These are phyloP conservation scores for Barbatosphaeria neglecta DNA, from an alignment of 495 filamentous ascomycete species.

Conservation along the genomic window DNA sequence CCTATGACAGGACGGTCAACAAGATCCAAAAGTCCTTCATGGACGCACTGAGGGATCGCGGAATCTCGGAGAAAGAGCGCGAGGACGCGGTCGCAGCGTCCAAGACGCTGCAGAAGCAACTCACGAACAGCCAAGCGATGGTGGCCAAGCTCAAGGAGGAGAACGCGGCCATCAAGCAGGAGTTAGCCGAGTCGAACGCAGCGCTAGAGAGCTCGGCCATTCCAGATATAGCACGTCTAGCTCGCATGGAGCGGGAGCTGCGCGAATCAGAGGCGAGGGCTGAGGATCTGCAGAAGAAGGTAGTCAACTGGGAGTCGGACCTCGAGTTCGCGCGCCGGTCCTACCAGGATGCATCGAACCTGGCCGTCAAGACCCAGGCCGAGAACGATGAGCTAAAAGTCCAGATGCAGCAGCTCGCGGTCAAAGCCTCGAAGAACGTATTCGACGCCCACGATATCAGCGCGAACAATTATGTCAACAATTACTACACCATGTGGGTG, in stretches of 20 bases:
- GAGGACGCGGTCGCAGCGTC: conserved; percentile 14
- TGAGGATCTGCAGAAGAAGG: conserved; percentile 33
- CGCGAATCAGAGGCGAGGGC: conserved; percentile 15
- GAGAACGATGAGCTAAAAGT: conserved; percentile 39
- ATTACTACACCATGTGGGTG: conserved; percentile 21
- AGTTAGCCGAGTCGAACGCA: conserved; percentile 37
- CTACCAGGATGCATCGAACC: conserved; percentile 53
- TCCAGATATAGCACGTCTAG: conserved; percentile 38
- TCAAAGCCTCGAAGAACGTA: conserved; percentile 40
- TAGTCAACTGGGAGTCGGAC: conserved; percentile 25
- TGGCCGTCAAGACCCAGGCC: conserved; percentile 33
- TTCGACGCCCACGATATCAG: conserved; percentile 41
- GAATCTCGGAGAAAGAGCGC: conserved; percentile 20
- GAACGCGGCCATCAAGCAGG: conserved; percentile 31
- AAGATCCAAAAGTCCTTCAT: conserved; percentile 18
- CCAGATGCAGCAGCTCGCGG: conserved; percentile 35
- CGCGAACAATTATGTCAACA: conserved; percentile 19
- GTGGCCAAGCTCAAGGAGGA: conserved; percentile 37
- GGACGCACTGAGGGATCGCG: conserved; percentile 26
- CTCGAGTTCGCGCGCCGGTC: conserved; percentile 48
- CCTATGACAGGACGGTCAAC: conserved; percentile 13
- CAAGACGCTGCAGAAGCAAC: conserved; percentile 5
- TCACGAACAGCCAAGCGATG: conserved; percentile 31
- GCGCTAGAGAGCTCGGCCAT: conserved; percentile 34
- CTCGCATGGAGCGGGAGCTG: conserved; percentile 24